Conservation (phyloP, 1,284 basidiomycete species). For the Ustilago sp. region DNA sequence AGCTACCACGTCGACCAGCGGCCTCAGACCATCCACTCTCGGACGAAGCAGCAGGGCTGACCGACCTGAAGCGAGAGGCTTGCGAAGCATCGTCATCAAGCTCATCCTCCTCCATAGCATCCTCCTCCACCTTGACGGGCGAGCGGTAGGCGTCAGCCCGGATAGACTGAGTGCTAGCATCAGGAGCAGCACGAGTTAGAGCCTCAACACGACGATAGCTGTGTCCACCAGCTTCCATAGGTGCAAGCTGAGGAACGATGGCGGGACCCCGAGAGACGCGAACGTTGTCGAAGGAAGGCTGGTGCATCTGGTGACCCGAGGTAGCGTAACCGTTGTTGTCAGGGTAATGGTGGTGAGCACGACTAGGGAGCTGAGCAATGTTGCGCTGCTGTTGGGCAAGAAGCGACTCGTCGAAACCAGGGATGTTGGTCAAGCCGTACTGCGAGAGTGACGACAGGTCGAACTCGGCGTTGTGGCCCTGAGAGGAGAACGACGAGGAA, state of each 20-base stretch:
- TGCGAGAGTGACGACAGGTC: conserved; percentile 57
- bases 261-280: conserved; percentile 48
- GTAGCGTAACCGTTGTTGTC: conserved; percentile 26
- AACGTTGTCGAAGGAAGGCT: conserved; percentile 53
- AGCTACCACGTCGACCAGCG: conserved; percentile 28
- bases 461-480: conserved; percentile 42
- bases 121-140: conserved; percentile 35
- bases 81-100: conserved; percentile 21
- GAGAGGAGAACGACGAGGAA: conserved; percentile 30
- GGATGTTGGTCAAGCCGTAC: conserved; percentile 60
- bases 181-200: conserved; percentile 64
- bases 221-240: conserved; percentile 51
- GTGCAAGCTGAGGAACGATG: conserved; percentile 58
- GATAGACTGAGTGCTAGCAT: conserved; percentile 1
- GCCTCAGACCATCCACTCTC: conserved; percentile 36
- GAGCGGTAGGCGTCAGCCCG: conserved; percentile 10
- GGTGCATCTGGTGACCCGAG: conserved; percentile 27
- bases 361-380: conserved; percentile 58
- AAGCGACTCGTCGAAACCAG: conserved; percentile 61
- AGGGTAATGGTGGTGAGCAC: conserved; percentile 36
- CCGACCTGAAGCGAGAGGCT: conserved; percentile 33
- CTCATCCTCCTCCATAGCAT: conserved; percentile 53
- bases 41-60: conserved; percentile 39
- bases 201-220: conserved; percentile 64
- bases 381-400: conserved; percentile 32